Evolutionary conservation across 2,329 filamentous ascomycete species (phyloP), one percentile per base, ranked within the genome.

Genomic region (Arthroderma sp.): DNA sequence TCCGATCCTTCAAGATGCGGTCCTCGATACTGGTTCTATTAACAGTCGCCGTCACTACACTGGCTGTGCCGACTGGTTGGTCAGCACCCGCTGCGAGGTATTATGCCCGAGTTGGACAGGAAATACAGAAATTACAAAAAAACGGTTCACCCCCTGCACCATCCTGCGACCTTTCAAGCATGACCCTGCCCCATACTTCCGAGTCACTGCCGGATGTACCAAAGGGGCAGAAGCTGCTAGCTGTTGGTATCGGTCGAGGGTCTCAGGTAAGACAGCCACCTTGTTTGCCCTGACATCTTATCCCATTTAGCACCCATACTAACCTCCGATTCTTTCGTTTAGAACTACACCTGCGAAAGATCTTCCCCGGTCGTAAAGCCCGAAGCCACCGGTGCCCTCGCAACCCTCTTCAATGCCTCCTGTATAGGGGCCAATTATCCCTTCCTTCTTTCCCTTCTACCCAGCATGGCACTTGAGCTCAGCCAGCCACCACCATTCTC

Each of bases 261-360:
- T 91, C 84, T 5, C 67, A 70, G 60, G 67, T 70, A 61, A 50
- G 60, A 28, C 32, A n/a, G 15, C 15, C 15, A 11, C 30, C n/a
- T 41, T 40, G 30, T 29, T 15, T 28, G 4, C 29, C 8, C 22
- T 40, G 29, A 9, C 31, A 27, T 6, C 22, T n/a, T 9, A 34
- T 45, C 11, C 27, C 15, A 27, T 38, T 10, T 28, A n/a, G 29
- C 28, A 30, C 15, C 28, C 38, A 30, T 38, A 22, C 15, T 22
- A 22, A 22, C 15, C 15, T 22, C 15, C 15, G 2, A 22, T 22
- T 38, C 10, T 27, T 40, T 29, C 9, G 15, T 27, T 42, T 34
- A 95, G 68, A 95, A 95, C 73, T 96, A 95, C 71, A 93, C 85
- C 42, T 95, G 89, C 71, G 70, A 75, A 47, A 67, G 73, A 44